Base-by-base conservation (phyloP, 352 stramenopile species). In the Pythium phragmiticola region DNA sequence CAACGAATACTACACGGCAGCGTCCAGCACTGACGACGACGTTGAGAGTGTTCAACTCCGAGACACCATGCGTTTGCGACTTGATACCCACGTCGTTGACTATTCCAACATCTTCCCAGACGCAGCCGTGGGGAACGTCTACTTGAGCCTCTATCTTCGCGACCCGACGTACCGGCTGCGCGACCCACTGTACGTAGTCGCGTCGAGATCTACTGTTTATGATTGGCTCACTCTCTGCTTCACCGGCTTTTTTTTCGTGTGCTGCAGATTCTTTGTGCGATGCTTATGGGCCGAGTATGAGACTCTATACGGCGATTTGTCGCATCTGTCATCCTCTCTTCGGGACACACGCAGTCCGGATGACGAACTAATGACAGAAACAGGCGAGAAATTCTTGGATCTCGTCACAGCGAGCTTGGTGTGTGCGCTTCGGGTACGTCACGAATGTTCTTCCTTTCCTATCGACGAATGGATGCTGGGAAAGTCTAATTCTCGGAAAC, bases 81-180 rank as follows among this genome's bases (percentile, higher is more conserved):
- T 92, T 21, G 72, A 83, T 36, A 80, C 66, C 13, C 85, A 91
- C 36, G 68, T 82, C 30, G 82, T 95, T 28, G 80, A 97, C 64
- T 97, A 90, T 65, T 77, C 70, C 9, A 69, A 60, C 23, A 53
- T 92, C 7, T 97, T 92, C 50, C 72, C 78, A 7, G 75, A 89
- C 34, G 80, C 89, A 16, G 75, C 86, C 52, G 74, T 89, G 28
- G 91, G 90, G 33, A 93, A 94, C 52, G 85, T 98, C 17, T 98
- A 98, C 62, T 73, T 99, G 23, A 79, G 79, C 3, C 68, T 98
- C 60, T 99, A 92, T 65, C 75, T 99, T 55, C 94, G 98, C 69
- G 87, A 96, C 49, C 94, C 95, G 33, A 98, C 89, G 8, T 97
- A 92, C 70, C 83, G 86, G 41, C 75, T 99, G 23, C 86, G 90